Evolutionary conservation across 164 flowering plant species (phyloP), one percentile per base, ranked within the genome.

Genomic region (Brasenia schreberi): DNA sequence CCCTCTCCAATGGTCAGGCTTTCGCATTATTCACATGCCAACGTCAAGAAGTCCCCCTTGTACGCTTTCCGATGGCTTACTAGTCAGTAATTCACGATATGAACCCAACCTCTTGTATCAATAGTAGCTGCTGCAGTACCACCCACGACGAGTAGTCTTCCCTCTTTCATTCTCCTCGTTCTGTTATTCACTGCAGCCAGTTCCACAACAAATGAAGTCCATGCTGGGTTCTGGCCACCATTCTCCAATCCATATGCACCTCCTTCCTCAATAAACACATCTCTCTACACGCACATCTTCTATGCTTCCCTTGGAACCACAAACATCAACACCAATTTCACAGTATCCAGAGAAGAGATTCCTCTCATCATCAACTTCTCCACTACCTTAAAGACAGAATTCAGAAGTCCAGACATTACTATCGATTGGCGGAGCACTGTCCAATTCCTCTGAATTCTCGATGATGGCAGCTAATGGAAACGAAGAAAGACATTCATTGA

Each of bases 221-320:
- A 43, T 6, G 65, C 65, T 42, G 65, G 53, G 53, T 45, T 45
- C 65, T 63, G 65, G 65, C 65, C 43, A 33, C 43, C 65, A 63
- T 63, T 43, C 18, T 63, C 65, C 18, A 43, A 63, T 42, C 14
- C 18, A 27, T 63, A 63, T 43, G 42, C 16, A 42, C 44, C 65
- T 63, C 43, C 43, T 19, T 63, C 65, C 10, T 43, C 43, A 17
- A 63, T 63, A 39, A 27, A 63, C 18, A 63, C 65, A 33, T 63
- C 65, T 6, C 42, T 63, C 42, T 63, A 63, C 33, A 63, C 65
- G 42, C 65, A 63, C 18, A 42, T 63, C n/a, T 63, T 33, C 44
- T 39, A 63, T 42, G 42, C 65, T 16, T 33, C 33, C 65, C 43
- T 43, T 43, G 18, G 42, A 9, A 27, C 42, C 43, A 19, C n/a